Percentiles rank a stretch among this genome's conserved stretches.
phyloP scores from a whole-genome alignment of 345 rosid genomes.

The Pugionium dolabratum region DNA sequence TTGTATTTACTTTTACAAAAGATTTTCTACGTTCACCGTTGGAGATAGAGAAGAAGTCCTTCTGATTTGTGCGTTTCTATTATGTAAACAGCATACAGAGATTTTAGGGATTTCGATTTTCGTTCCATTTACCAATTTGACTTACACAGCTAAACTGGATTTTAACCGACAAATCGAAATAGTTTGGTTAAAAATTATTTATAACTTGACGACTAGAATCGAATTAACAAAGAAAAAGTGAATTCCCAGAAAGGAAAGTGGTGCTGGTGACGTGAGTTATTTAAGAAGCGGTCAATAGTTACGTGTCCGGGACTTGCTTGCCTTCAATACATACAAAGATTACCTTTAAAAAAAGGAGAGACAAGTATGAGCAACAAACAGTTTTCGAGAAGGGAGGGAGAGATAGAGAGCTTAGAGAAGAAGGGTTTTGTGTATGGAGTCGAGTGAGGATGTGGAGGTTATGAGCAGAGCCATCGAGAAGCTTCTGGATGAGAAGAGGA shows the following conservation, averaged over 20 bases:
- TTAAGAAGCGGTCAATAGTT: conserved; percentile 19
- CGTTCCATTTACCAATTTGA: background rate
- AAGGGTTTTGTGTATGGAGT: conserved; percentile 40
- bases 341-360: background rate
- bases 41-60: conserved; percentile 20
- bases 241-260: background rate
- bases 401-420: conserved; percentile 20
- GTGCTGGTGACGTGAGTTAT: conserved; percentile 9
- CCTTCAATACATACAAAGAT: background rate
- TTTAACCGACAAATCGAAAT: no score
- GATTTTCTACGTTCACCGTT: conserved; percentile 19
- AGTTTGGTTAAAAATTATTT: no score
- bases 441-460: conserved; percentile 47
- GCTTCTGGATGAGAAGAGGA: conserved; percentile 47
- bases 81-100: conserved; percentile 20
- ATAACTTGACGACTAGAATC: no score
- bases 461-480: conserved; percentile 52
- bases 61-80: conserved; percentile 9
- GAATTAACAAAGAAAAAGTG: no score
- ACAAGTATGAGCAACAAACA: conserved; percentile 3
- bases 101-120: conserved; percentile 2
- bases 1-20: background rate
- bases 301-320: conserved; percentile 25
- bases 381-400: no score
- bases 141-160: background rate